Conservation (phyloP, 2,329 filamentous ascomycete species). For the Zasmidium cellare region DNA sequence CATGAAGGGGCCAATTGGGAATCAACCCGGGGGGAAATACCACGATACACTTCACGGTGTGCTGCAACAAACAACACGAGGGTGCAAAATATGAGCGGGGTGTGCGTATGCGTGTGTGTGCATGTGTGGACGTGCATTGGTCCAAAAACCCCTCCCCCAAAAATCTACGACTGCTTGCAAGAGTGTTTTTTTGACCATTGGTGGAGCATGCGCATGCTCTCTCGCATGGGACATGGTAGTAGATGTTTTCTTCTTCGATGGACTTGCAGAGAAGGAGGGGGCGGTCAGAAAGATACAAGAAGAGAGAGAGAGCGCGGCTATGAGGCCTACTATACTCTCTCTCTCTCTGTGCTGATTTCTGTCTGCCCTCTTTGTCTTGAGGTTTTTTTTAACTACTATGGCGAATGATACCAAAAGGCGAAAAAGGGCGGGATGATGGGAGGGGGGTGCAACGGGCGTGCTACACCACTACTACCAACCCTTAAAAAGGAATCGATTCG, state of each 20-base stretch:
- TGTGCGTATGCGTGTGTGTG: background rate
- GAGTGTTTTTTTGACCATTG: too few species aligned
- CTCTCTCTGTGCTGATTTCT: too few species aligned
- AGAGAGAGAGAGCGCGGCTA: too few species aligned
- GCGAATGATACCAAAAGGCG: background rate
- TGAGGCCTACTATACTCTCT: background rate
- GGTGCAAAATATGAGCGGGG: slow-evolving; percentile 12
- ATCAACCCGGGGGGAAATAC: slow-evolving; percentile 4
- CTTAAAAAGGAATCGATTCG: background rate
- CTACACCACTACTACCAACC: too few species aligned
- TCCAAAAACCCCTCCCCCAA: slow-evolving; percentile 8
- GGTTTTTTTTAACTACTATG: too few species aligned
- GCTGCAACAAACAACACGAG: slow-evolving; percentile 5
- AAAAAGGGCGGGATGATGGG: background rate
- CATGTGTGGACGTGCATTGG: slow-evolving; percentile 12
- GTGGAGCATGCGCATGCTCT: slow-evolving; percentile 3
- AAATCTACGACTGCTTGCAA: slow-evolving; percentile 5
- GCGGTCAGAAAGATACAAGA: background rate
- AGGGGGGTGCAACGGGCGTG: too few species aligned
- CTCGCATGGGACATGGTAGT: slow-evolving; percentile 11
- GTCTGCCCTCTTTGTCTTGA: too few species aligned
- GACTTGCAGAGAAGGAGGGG: slow-evolving; percentile 10
- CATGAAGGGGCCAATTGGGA: background rate
- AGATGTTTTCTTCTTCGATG: slow-evolving; percentile 18
- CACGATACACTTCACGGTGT: slow-evolving; percentile 19